Evolutionary conservation across 331 rosid species (phyloP).

Genomic region (Prunus yedoensis): DNA sequence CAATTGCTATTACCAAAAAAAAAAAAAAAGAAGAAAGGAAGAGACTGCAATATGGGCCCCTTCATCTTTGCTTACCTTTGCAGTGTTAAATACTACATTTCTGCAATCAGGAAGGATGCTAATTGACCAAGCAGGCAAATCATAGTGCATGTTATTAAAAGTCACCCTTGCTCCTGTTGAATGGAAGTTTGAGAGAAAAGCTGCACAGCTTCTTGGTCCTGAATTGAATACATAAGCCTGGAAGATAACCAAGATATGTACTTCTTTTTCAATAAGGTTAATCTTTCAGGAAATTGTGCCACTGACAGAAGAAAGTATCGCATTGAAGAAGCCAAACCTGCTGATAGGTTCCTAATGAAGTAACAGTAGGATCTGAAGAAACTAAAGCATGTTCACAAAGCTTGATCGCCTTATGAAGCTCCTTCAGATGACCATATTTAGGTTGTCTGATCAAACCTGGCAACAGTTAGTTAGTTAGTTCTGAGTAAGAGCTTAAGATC

Average conservation of each 20-base stretch:
- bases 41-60: not conserved
- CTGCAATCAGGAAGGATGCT: slow-evolving; percentile 97
- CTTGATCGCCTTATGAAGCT: slow-evolving; percentile 80
- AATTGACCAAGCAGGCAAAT: slow-evolving; percentile 94
- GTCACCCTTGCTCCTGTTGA: slow-evolving; percentile 49
- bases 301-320: slow-evolving; percentile 15
- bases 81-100: slow-evolving; percentile 68
- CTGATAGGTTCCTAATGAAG: slow-evolving; percentile 66
- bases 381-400: slow-evolving; percentile 75
- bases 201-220: slow-evolving; percentile 64
- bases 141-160: slow-evolving; percentile 65
- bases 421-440: slow-evolving; percentile 77
- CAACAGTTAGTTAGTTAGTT: slow-evolving; percentile 22
- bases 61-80: slow-evolving; percentile 51
- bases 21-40: not conserved
- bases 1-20: not conserved
- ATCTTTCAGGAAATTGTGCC: slow-evolving; percentile 3
- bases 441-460: slow-evolving; percentile 90
- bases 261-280: slow-evolving; percentile 9
- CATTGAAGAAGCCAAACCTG: slow-evolving; percentile 50
- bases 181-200: slow-evolving; percentile 82
- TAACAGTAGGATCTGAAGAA: slow-evolving; percentile 67
- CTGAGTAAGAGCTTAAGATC: not conserved
- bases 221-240: slow-evolving; percentile 86
- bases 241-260: slow-evolving; percentile 24